Percentiles rank a stretch among this genome's conserved stretches.
Evolutionary conservation across 2,329 filamentous ascomycete species (phyloP).

Genomic region (Ascochyta lentis): DNA sequence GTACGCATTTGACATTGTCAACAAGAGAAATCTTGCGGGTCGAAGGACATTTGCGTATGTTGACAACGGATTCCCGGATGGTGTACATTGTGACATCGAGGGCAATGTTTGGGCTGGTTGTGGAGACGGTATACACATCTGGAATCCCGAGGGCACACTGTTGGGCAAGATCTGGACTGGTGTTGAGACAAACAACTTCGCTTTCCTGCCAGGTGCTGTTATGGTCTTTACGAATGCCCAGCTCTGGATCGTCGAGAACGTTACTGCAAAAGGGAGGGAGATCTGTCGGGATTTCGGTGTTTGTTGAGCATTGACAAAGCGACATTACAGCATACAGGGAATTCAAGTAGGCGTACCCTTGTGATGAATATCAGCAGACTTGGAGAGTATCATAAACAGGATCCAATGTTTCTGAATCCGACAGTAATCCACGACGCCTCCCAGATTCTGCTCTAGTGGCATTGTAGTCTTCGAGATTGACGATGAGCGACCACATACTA

Average conservation of each 20-base stretch:
- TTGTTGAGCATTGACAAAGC: background rate
- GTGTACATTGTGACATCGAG: constrained; percentile 60
- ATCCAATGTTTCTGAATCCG: no score
- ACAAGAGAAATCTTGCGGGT: constrained; percentile 45
- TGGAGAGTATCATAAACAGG: no score
- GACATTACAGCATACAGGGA: no score
- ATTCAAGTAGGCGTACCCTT: no score
- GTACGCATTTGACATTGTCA: constrained; percentile 53
- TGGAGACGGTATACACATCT: constrained; percentile 63
- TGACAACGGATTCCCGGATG: constrained; percentile 64
- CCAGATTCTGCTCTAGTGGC: no score
- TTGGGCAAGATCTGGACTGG: constrained; percentile 66
- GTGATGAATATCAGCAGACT: no score
- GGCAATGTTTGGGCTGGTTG: constrained; percentile 65
- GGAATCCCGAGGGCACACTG: constrained; percentile 56
- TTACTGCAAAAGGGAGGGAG: constrained; percentile 46
- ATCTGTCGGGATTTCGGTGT: constrained; percentile 44
- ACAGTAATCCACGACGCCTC: no score
- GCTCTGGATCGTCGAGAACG: constrained; percentile 45
- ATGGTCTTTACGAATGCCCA: constrained; percentile 46
- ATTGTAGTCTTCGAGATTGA: no score
- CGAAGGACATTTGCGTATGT: constrained; percentile 62
- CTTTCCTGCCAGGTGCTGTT: constrained; percentile 44
- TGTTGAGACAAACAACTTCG: constrained; percentile 46
- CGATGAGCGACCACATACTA: no score